Evolutionary conservation across 352 stramenopile genomes (phyloP).

Genomic region (Pythium folliculosum): DNA sequence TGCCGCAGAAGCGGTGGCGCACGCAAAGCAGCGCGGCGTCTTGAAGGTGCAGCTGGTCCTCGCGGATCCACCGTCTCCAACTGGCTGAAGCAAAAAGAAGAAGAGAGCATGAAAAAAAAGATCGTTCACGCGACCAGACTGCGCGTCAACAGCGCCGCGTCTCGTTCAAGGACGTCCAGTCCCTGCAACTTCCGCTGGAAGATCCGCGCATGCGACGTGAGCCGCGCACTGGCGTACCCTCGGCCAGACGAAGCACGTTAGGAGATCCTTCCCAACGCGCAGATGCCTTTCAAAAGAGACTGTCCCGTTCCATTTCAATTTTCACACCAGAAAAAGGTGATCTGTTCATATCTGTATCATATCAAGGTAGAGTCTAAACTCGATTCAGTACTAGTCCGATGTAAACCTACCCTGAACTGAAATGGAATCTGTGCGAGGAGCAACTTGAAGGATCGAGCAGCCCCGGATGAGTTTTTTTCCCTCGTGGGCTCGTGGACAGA

Average conservation of each 20-base stretch:
- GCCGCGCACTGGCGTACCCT: not conserved
- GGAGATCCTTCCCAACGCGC: conserved; percentile 14
- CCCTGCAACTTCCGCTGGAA: not conserved
- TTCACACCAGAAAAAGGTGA: not conserved
- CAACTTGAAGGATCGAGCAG: conserved; percentile 13
- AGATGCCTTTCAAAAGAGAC: conserved; percentile 14
- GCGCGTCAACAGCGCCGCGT: conserved; percentile 2
- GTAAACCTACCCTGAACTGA: not conserved
- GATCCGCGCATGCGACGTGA: conserved; percentile 4
- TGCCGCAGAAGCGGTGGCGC: conserved; percentile 44
- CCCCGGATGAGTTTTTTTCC: conserved; percentile 14
- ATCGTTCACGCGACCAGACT: not conserved
- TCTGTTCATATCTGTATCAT: not conserved
- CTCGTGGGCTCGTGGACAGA: not conserved
- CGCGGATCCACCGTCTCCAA: not conserved
- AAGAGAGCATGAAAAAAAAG: conserved; percentile 6
- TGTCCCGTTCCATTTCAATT: conserved; percentile 3
- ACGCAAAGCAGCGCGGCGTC: conserved; percentile 46
- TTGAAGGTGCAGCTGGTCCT: conserved; percentile 72
- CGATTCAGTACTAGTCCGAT: not conserved
- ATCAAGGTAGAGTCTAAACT: not conserved
- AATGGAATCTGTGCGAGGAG: not conserved
- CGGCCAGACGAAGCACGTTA: not conserved
- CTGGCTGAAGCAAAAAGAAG: conserved; percentile 2
- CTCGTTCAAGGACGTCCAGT: not conserved